Evolutionary conservation across 495 filamentous ascomycete species (phyloP), one percentile per base, ranked within the genome.

Genomic region (Emericellopsis terricola): DNA sequence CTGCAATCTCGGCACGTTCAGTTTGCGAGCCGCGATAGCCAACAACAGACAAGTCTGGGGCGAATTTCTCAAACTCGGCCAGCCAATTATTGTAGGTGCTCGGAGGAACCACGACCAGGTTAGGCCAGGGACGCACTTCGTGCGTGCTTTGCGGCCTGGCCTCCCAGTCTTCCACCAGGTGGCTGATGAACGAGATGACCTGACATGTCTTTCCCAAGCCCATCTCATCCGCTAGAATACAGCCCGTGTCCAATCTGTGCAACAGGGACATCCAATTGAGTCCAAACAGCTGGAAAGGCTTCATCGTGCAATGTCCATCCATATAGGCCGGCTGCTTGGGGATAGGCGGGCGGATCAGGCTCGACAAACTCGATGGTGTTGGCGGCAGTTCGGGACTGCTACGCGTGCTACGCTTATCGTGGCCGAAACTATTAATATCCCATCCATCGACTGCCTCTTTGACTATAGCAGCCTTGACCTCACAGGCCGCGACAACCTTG

Each of bases 221-320:
- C 89, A 97, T 97, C 42, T 97, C 89, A 49, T 97, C 89, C 0
- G 89, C 91, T 11, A 97, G 60, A 40, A 97, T 96, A 29, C 85
- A 79, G 37, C 79, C 83, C 36, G 87, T 57, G 15, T 73, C 63
- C 27, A 81, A 73, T 29, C 77, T 56, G 43, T 80, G 93, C 20
- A 96, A 61, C 15, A 94, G 53, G 29, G 69, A 65, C 31, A 96
- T 60, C 91, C 91, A 97, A 45, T 96, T 97, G 19, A 97, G 65
- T 15, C 89, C 89, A 17, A 93, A 82, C 28, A 96, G 50, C 50
- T 97, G 89, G 43, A 94, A 96, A 29, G 87, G 73, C 49, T 94
- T 94, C 52, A 97, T 66, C 11, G 62, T 52, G 32, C 83, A 57
- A 39, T 75, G 65, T 2, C 77, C 60, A 2, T 60, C 57, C 75